Base-by-base conservation (phyloP, 805 yeast species). In the Kodamaea laetipori region DNA sequence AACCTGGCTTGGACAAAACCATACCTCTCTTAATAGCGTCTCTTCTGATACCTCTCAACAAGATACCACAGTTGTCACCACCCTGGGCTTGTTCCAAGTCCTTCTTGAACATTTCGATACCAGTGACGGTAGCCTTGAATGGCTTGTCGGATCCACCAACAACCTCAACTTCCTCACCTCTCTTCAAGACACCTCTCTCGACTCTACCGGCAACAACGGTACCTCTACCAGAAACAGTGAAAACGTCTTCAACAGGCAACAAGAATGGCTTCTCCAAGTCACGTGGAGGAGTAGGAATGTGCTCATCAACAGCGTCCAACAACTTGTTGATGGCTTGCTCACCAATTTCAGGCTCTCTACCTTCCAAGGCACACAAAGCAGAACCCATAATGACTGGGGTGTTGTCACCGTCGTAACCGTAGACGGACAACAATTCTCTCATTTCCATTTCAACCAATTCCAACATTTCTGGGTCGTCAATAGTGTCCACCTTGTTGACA, bases 401-500 rank as follows among this genome's bases (percentile, higher is more conserved):
- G 74, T 92, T 84, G 64, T 94, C 99, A 74, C 98, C 99, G 64
- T 94, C 98, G 56, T 92, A 94, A 48, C 97, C 98, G 71, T 90
- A 94, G 55, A 86, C 78, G 55, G 82, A 63, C 64, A 94, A 78
- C 54, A 94, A 79, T 67, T 94, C 99, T 76, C 99, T 86, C 99
- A 94, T 94, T 79, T 94, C 99, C 99, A 94, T 94, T 78, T 94
- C 99, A 55, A 94, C 99, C 60, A 94, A 83, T 78, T 94, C 99
- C 69, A 94, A 80, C 97, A 92, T 94, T 78, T 94, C 99, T 54
- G 96, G 95, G 69, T 94, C 99, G 65, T 94, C 97, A 64, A 94
- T 81, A 58, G 96, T 86, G 71, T 94, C 99, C 59, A 94, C 94
- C 78, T 94, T 94, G 86, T 94, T 94, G 48, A 94, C 98, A 60